Conservation (phyloP, 495 filamentous ascomycete genomes). For the Schizothecium vesticola region DNA sequence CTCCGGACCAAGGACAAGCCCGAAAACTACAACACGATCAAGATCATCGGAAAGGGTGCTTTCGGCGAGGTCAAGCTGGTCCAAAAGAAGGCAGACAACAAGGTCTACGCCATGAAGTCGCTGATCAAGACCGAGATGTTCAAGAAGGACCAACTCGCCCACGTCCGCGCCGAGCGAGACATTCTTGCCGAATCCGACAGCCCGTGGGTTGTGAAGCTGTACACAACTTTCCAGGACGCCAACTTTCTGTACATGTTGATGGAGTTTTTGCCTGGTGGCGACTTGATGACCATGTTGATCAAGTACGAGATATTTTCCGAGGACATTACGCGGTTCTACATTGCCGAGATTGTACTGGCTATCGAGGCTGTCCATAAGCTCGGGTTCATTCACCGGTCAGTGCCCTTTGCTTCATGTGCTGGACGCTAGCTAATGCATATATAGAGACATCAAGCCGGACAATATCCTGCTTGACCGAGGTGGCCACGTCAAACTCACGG, state of each 20-base stretch:
- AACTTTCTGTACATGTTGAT: conserved; percentile 98
- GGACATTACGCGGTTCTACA: conserved; percentile 98
- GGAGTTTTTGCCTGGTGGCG: conserved; percentile 97
- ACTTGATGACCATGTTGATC: conserved; percentile 99
- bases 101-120: conserved; percentile 97
- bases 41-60: conserved; percentile 97
- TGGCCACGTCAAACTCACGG: conserved; percentile 96
- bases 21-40: conserved; percentile 88
- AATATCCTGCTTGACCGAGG: conserved; percentile 94
- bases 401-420: neutral
- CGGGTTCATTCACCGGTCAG: conserved; percentile 95
- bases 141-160: conserved; percentile 98
- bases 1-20: conserved; percentile 86
- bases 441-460: conserved; percentile 97
- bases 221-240: conserved; percentile 92
- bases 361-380: conserved; percentile 97
- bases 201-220: conserved; percentile 97
- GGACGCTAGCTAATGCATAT: neutral
- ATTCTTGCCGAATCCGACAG: conserved; percentile 97
- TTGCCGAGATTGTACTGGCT: conserved; percentile 94
- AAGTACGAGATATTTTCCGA: conserved; percentile 99
- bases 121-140: conserved; percentile 99
- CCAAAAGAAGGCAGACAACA: conserved; percentile 90
- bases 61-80: conserved; percentile 98
- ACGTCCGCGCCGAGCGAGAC: conserved; percentile 95